Evolutionary conservation across 805 yeast genomes (phyloP), one percentile per base, ranked within the genome.

Genomic region (Sugiyamaella mastotermitis): DNA sequence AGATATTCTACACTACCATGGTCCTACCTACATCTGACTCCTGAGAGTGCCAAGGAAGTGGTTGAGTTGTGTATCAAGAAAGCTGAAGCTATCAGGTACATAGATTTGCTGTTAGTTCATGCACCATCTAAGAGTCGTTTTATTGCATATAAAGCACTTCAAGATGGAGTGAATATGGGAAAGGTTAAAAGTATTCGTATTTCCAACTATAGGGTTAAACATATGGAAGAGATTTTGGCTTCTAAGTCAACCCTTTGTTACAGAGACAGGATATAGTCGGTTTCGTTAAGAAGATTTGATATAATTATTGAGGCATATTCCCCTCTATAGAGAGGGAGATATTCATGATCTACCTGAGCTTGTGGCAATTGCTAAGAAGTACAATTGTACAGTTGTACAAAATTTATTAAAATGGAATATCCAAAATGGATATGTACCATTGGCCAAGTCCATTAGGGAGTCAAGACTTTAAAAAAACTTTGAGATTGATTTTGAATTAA

Each of bases 211-310:
- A 81, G 82, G 14, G 55, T 62, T 16, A 64, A 64, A 31, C 83
- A 78, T 50, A 51, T 79, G 17, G 58, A 73, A 50, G 81, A 78
- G 54, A 57, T 79, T 15, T 51, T 71, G 21, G 51, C 50, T 5
- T 71, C 72, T 66, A 84, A 58, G 69, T 84, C 34, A 83, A 84
- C 44, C 94, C 92, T n/a, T 84, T 92, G 88, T 66, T 80, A 52
- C 83, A 80, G 63, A 56, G 81, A 50, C 60, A 68, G 37, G 77
- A 78, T 35, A 63, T 45, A 71, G 76, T 18, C 68, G 74, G 41
- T 78, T 60, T 55, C 72, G 77, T 48, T 61, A 64, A 17, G 53
- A 66, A 11, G 58, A 76, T 78, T 78, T 41, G 76, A 66, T 32
- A 66, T 83, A 19, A 55, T 66, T 5, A 69, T 76, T 4, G 82